phyloP scores from a whole-genome alignment of 140 eudicot species.

The Bidens hawaiensis region DNA sequence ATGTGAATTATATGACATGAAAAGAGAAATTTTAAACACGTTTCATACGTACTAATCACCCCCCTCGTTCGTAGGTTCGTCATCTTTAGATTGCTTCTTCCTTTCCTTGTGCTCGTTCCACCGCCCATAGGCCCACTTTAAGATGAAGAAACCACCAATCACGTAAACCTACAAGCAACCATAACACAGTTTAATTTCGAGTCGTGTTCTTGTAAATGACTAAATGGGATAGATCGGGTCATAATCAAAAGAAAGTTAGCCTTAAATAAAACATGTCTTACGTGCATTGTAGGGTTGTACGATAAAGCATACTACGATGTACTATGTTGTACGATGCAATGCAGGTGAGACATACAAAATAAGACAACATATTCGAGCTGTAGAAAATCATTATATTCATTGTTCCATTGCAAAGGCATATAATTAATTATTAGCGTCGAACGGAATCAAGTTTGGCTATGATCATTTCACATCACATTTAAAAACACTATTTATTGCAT shows the following conservation, averaged over 20 bases:
- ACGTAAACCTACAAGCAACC: slow-evolving; percentile 60
- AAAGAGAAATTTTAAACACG: slow-evolving; percentile 15
- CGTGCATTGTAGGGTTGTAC: neutral
- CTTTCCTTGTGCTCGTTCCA: slow-evolving; percentile 61
- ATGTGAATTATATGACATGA: slow-evolving; percentile 24
- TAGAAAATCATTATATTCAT: neutral
- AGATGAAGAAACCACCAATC: slow-evolving; percentile 61
- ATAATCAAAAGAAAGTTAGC: neutral
- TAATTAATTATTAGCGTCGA: neutral
- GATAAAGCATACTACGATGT: neutral
- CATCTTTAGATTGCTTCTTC: slow-evolving; percentile 45
- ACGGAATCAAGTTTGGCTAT: slow-evolving; percentile 3
- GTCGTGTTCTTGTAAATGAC: neutral
- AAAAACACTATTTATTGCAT: neutral
- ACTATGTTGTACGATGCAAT: neutral
- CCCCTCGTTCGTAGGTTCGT: slow-evolving; percentile 23
- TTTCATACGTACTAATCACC: slow-evolving; percentile 27
- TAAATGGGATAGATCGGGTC: neutral
- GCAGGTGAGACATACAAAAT: neutral
- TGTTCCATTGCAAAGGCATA: neutral
- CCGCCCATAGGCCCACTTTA: slow-evolving; percentile 71
- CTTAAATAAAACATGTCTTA: neutral
- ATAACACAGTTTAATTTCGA: neutral
- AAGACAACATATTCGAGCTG: neutral
- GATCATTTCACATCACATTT: slow-evolving; percentile 3